Evolutionary conservation across 345 rosid species (phyloP).

Genomic region (Boechera divaricarpa): DNA sequence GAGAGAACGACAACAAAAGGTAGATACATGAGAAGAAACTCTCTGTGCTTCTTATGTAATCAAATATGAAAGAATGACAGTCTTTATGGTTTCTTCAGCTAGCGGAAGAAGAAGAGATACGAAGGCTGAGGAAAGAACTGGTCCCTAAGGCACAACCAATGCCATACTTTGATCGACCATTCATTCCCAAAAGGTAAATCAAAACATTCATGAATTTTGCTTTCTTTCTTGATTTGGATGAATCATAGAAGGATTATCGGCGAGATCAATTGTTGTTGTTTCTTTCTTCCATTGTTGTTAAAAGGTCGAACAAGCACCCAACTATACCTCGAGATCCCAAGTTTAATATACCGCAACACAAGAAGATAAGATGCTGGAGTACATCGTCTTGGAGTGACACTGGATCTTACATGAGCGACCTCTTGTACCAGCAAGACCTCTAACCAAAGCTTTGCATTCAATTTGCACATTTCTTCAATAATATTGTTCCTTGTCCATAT

Average conservation of each 20-base stretch:
- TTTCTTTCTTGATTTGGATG: neutral
- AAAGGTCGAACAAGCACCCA: conserved; percentile 78
- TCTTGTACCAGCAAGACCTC: conserved; percentile 39
- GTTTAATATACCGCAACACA: conserved; percentile 71
- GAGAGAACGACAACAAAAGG: conserved; percentile 78
- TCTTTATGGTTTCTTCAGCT: conserved; percentile 46
- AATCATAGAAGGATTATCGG: neutral
- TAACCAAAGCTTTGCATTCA: neutral
- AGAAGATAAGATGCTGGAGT: conserved; percentile 75
- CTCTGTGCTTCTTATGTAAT: neutral
- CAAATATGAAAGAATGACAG: neutral
- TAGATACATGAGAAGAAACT: conserved; percentile 34
- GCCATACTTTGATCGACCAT: conserved; percentile 94
- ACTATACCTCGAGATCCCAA: conserved; percentile 79
- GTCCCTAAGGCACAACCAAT: conserved; percentile 92
- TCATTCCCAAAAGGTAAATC: conserved; percentile 83
- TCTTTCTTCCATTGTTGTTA: neutral
- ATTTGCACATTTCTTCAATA: conserved; percentile 14
- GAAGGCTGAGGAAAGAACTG: conserved; percentile 76
- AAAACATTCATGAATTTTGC: neutral
- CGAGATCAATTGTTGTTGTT: neutral
- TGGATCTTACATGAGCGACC: conserved; percentile 40
- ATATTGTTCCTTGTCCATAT: conserved; percentile 28
- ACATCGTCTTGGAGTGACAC: conserved; percentile 46
- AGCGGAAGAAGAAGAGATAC: conserved; percentile 83